These are phyloP conservation scores for Chaetomidium leptoderma DNA, from an alignment of 495 filamentous ascomycete species.

Conservation along the genomic window DNA sequence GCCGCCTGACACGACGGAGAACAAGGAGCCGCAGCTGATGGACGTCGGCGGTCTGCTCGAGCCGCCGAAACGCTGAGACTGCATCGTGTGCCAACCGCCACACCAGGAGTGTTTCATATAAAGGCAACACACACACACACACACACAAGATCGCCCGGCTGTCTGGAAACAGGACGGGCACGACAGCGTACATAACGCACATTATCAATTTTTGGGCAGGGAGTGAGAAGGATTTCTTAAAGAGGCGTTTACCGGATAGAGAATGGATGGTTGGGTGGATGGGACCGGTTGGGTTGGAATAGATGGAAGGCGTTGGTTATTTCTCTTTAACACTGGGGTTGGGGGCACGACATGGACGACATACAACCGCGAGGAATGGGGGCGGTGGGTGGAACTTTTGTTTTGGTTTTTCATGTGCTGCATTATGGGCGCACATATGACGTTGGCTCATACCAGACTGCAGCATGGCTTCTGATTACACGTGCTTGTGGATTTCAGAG, in stretches of 20 bases:
- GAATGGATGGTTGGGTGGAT: too few species aligned
- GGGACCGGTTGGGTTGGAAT: not conserved
- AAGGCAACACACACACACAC: not conserved
- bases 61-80: conserved; percentile 10
- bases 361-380: not conserved
- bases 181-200: too few species aligned
- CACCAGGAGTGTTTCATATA: not conserved
- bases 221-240: too few species aligned
- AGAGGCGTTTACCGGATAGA: not conserved
- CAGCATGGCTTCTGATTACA: too few species aligned
- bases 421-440: too few species aligned
- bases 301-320: not conserved
- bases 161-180: too few species aligned
- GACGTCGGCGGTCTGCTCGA: conserved; percentile 53
- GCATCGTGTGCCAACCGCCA: too few species aligned
- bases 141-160: too few species aligned
- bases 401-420: not conserved
- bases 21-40: conserved; percentile 41
- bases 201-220: too few species aligned
- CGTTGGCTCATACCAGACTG: too few species aligned
- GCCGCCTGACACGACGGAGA: too few species aligned
- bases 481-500: too few species aligned
- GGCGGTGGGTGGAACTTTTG: not conserved
- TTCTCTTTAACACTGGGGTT: not conserved
- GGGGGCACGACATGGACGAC: not conserved